Evolutionary conservation across 2,329 filamentous ascomycete genomes (phyloP), one percentile per base, ranked within the genome.

Genomic region (Colletotrichum coccodes): DNA sequence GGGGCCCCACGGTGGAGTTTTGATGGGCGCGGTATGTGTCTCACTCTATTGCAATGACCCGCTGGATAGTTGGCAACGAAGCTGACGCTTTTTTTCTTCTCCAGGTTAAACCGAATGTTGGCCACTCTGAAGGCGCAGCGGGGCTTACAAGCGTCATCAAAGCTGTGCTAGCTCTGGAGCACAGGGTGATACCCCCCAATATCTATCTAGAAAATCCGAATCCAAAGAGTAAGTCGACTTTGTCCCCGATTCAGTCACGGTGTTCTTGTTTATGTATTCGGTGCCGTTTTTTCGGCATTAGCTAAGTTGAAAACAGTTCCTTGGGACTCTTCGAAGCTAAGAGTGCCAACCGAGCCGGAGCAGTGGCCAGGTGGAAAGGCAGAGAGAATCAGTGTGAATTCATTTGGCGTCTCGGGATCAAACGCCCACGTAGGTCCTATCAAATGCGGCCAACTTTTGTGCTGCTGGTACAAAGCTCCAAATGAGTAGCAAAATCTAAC

Each of bases 61-160:
- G n/a, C n/a, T n/a, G n/a, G n/a, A n/a, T n/a, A n/a, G n/a, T n/a
- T n/a, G n/a, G n/a, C n/a, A n/a, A n/a, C n/a, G n/a, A n/a, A n/a
- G n/a, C n/a, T n/a, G n/a, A n/a, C n/a, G n/a, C n/a, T n/a, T n/a
- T n/a, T 47, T 4, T 1, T 26, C 1, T 2, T n/a, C 1, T 6
- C 6, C 0, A 21, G 65, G 56, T 82, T 9, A 83, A 83, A 58
- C 75, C 80, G 1, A 82, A 81, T 40, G 23, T 82, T 4, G 80
- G 81, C 2, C 81, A 83, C 62, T 68, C 72, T 1, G 80, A 82
- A 64, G 79, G 74, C 4, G 77, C 77, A 0, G 73, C 76, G 1
- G 81, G 79, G 0, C 47, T 80, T 0, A 73, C 73, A 0, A 71
- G 71, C 16, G 42, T 81, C 2, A 75, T 82, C 58, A 81, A 82